phyloP scores from a whole-genome alignment of 2,329 filamentous ascomycete species.

The Karstenula rhodostoma region DNA sequence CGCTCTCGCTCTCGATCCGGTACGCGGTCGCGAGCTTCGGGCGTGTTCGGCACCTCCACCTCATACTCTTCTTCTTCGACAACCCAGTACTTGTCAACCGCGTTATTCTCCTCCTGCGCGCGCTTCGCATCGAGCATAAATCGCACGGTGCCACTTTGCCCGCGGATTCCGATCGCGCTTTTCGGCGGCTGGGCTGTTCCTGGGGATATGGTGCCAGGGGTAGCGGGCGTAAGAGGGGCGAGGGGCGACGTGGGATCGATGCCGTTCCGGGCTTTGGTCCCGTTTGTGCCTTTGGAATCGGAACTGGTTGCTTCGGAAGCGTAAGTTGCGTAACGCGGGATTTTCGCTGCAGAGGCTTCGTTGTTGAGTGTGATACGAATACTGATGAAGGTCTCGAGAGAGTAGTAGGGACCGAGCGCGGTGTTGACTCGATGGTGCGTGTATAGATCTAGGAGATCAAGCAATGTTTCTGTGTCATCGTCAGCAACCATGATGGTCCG shows the following conservation, averaged over 20 bases:
- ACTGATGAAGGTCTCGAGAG: slow-evolving; percentile 80
- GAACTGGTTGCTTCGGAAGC: slow-evolving; percentile 38
- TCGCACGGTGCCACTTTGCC: slow-evolving; percentile 77
- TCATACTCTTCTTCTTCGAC: slow-evolving; percentile 82
- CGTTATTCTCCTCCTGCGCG: slow-evolving; percentile 74
- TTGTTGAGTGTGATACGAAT: slow-evolving; percentile 88
- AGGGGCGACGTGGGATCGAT: slow-evolving; percentile 44
- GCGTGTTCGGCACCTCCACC: slow-evolving; percentile 64
- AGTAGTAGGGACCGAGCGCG: slow-evolving; percentile 74
- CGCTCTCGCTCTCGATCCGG: slow-evolving; percentile 13
- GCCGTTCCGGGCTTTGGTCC: slow-evolving; percentile 42
- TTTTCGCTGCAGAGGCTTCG: slow-evolving; percentile 71
- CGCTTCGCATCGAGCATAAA: slow-evolving; percentile 87
- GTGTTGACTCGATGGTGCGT: slow-evolving; percentile 82
- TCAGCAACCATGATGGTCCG: slow-evolving; percentile 11
- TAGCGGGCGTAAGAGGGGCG: slow-evolving; percentile 55
- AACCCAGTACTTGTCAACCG: slow-evolving; percentile 73
- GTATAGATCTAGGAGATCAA: slow-evolving; percentile 92
- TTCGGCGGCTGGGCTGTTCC: slow-evolving; percentile 42
- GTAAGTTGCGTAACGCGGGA: slow-evolving; percentile 67
- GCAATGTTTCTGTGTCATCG: slow-evolving; percentile 73
- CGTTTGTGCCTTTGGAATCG: slow-evolving; percentile 32
- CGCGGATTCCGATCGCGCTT: slow-evolving; percentile 48
- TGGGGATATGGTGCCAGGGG: slow-evolving; percentile 55
- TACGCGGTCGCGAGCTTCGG: slow-evolving; percentile 17